phyloP scores from a whole-genome alignment of 1,284 basidiomycete species.

The Neolentinus lepideus region DNA sequence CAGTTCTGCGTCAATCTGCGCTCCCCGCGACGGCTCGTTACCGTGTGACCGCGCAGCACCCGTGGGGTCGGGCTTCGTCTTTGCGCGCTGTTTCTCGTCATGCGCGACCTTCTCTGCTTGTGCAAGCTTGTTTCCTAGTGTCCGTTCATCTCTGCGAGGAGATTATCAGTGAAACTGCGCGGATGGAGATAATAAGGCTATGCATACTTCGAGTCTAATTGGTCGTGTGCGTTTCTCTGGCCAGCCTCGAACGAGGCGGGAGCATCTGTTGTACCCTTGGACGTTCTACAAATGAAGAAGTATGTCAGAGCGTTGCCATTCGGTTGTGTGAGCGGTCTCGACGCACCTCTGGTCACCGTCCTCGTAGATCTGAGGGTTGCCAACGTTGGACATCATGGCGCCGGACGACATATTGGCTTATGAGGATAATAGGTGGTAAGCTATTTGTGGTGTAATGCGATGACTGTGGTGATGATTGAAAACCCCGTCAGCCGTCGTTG shows the following conservation, averaged over 20 bases:
- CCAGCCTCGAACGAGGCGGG: conserved; percentile 19
- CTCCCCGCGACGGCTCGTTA: conserved; percentile 54
- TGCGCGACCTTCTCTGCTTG: conserved; percentile 26
- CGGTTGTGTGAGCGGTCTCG: background rate
- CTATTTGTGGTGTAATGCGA: background rate
- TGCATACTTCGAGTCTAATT: conserved; percentile 33
- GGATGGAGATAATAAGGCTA: background rate
- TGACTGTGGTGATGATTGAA: background rate
- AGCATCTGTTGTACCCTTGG: conserved; percentile 2
- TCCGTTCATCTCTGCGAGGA: conserved; percentile 30
- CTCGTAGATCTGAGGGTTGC: conserved; percentile 35
- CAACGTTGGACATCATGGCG: conserved; percentile 40
- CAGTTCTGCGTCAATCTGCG: conserved; percentile 53
- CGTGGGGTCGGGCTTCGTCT: conserved; percentile 29
- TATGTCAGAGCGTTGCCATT: conserved; percentile 6
- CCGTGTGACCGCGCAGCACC: conserved; percentile 41
- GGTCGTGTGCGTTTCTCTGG: conserved; percentile 24
- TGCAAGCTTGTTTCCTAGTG: conserved; percentile 28
- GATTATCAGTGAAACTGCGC: background rate
- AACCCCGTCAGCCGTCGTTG: background rate
- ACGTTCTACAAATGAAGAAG: conserved; percentile 14
- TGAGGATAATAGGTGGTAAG: background rate
- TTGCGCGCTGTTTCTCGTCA: conserved; percentile 19
- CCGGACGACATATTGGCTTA: conserved; percentile 15
- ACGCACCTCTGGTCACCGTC: conserved; percentile 33